phyloP scores from a whole-genome alignment of 371 early-diverging fungal genomes.

The Thermomucor indicae-seudaticae region DNA sequence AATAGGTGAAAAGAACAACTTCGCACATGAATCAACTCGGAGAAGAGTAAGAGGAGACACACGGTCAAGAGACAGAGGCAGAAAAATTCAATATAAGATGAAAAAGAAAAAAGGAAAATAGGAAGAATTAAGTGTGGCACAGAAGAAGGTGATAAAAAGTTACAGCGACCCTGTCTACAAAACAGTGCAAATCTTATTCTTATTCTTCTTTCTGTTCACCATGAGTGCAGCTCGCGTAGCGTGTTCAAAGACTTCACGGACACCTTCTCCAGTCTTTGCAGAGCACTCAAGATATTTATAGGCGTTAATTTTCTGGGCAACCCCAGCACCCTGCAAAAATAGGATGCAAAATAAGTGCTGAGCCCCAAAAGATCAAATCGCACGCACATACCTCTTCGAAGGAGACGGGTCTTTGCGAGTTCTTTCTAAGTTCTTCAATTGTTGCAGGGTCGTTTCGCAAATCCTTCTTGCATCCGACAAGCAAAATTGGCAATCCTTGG shows the following conservation, averaged over 20 bases:
- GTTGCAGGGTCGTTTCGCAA: constrained; percentile 75
- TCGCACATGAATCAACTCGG: no score
- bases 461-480: constrained; percentile 92
- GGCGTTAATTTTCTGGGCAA: constrained; percentile 69
- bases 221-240: constrained; percentile 57
- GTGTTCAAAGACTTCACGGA: constrained; percentile 73
- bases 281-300: constrained; percentile 77
- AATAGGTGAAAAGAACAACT: no score
- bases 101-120: background rate
- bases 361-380: background rate
- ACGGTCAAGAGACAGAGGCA: no score
- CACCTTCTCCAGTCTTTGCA: constrained; percentile 68
- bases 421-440: constrained; percentile 72
- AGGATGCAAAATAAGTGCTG: constrained; percentile 1
- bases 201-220: constrained; percentile 40
- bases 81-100: no score
- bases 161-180: constrained; percentile 9
- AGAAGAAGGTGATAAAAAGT: background rate
- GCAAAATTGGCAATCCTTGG: constrained; percentile 77
- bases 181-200: constrained; percentile 17
- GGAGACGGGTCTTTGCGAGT: constrained; percentile 76
- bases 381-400: constrained; percentile 59
- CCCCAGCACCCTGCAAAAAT: constrained; percentile 48
- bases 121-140: background rate
- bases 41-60: no score